These are phyloP conservation scores for Fistulifera pelliculosa DNA, from an alignment of 108 stramenopile genomes.

Conservation along the genomic window DNA sequence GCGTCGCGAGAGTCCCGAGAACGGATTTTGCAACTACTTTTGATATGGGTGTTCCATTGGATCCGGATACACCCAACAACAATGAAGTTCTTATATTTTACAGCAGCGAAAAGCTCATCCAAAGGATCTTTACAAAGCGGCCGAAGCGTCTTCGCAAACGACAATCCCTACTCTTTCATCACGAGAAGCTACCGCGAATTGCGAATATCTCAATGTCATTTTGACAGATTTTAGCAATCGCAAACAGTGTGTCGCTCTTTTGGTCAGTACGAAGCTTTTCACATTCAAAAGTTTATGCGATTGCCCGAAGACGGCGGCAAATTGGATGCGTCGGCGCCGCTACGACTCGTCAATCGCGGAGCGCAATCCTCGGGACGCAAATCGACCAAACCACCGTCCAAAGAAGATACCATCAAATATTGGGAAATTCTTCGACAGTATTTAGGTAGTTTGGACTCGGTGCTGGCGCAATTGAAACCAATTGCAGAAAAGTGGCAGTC, in stretches of 20 bases:
- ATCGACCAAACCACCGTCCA: constrained; percentile 26
- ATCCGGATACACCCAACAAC: constrained; percentile 13
- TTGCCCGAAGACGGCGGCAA: constrained; percentile 8
- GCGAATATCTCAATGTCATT: constrained; percentile 53
- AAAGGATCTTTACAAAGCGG: not conserved
- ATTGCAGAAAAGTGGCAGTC: constrained; percentile 34
- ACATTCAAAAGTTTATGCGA: constrained; percentile 57
- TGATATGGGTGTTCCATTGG: constrained; percentile 52
- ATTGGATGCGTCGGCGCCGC: constrained; percentile 25
- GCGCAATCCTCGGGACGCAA: constrained; percentile 27
- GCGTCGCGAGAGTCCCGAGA: constrained; percentile 27
- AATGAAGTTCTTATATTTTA: constrained; percentile 10
- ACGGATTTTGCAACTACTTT: constrained; percentile 41
- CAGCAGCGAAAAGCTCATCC: not conserved
- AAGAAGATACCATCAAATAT: constrained; percentile 19
- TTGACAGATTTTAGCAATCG: constrained; percentile 29
- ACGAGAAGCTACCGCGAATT: constrained; percentile 48
- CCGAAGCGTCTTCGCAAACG: constrained; percentile 5
- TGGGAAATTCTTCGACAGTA: constrained; percentile 38
- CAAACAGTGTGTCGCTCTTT: constrained; percentile 38
- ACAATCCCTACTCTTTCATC: constrained; percentile 6
- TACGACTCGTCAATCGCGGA: constrained; percentile 36
- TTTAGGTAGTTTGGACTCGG: constrained; percentile 28
- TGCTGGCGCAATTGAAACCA: constrained; percentile 27
- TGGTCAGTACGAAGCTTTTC: constrained; percentile 52